Evolutionary conservation across 2,329 filamentous ascomycete genomes (phyloP).

Genomic region (Aureobasidium sp.): DNA sequence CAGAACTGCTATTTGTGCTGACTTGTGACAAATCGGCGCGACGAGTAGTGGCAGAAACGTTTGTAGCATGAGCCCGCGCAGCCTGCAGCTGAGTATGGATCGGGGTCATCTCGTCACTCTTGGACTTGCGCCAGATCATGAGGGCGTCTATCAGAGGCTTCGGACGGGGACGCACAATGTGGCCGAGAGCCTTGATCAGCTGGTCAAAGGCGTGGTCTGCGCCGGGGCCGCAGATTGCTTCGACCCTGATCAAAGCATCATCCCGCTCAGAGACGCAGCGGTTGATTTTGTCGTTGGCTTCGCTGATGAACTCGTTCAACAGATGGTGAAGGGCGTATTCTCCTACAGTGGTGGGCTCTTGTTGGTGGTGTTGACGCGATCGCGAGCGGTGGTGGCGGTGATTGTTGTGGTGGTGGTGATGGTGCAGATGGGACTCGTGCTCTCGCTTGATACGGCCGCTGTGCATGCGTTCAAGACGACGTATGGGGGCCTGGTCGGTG

Average conservation of each 20-base stretch:
- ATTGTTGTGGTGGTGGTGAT: conserved; percentile 53
- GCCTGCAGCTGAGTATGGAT: conserved; percentile 26
- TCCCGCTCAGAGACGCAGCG: conserved; percentile 75
- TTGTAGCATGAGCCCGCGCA: neutral
- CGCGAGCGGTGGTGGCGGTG: conserved; percentile 60
- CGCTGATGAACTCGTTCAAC: conserved; percentile 92
- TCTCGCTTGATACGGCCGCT: conserved; percentile 59
- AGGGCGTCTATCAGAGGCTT: conserved; percentile 94
- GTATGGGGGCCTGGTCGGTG: conserved; percentile 1
- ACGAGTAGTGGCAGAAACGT: conserved; percentile 13
- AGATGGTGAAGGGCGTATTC: conserved; percentile 96
- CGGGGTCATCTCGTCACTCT: conserved; percentile 70
- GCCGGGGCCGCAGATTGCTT: conserved; percentile 82
- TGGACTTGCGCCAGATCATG: conserved; percentile 96
- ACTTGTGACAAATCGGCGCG: conserved; percentile 15
- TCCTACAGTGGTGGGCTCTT: conserved; percentile 86
- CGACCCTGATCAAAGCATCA: conserved; percentile 75
- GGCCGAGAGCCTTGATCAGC: conserved; percentile 83
- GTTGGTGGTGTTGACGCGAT: conserved; percentile 56
- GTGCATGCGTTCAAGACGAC: conserved; percentile 39
- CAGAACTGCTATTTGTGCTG: conserved; percentile 16
- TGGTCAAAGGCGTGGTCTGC: conserved; percentile 89
- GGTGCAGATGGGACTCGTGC: conserved; percentile 70
- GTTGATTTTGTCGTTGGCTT: conserved; percentile 93
- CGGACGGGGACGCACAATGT: conserved; percentile 89